Conservation (phyloP, 768 basidiomycete species). For the Russula vinacea region DNA sequence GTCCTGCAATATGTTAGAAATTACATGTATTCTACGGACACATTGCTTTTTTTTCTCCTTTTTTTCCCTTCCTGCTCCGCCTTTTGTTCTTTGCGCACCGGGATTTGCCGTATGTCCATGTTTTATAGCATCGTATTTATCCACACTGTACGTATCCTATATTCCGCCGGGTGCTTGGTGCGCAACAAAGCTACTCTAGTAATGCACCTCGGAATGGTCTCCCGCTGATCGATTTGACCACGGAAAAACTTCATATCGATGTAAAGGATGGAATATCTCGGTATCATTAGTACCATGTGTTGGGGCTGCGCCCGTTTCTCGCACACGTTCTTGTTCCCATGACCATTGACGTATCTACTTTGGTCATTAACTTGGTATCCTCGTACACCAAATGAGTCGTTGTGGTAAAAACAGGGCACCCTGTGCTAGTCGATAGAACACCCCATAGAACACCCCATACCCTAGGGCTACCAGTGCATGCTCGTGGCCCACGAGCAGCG, state of each 20-base stretch:
- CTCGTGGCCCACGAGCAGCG: neutral
- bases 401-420: conserved; percentile 21
- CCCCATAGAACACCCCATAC: conserved; percentile 2
- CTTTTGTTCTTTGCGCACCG: conserved; percentile 31
- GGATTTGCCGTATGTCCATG: conserved; percentile 33
- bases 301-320: neutral
- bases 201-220: conserved; percentile 20
- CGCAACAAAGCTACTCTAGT: conserved; percentile 30
- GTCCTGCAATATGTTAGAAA: conserved; percentile 30
- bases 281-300: neutral
- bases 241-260: conserved; percentile 20
- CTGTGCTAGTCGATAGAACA: conserved; percentile 16
- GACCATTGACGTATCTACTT: conserved; percentile 17
- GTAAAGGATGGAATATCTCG: conserved; percentile 3
- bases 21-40: conserved; percentile 30
- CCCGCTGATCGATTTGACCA: conserved; percentile 9
- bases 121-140: conserved; percentile 38
- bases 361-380: conserved; percentile 4
- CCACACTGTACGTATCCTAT: conserved; percentile 29
- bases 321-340: conserved; percentile 20
- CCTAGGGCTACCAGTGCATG: neutral
- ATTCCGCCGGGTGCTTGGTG: conserved; percentile 27
- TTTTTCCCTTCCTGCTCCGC: conserved; percentile 27
- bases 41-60: conserved; percentile 14
- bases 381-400: conserved; percentile 20